Base-by-base conservation (phyloP, 2,329 filamentous ascomycete species). In the Penicillium sp. region DNA sequence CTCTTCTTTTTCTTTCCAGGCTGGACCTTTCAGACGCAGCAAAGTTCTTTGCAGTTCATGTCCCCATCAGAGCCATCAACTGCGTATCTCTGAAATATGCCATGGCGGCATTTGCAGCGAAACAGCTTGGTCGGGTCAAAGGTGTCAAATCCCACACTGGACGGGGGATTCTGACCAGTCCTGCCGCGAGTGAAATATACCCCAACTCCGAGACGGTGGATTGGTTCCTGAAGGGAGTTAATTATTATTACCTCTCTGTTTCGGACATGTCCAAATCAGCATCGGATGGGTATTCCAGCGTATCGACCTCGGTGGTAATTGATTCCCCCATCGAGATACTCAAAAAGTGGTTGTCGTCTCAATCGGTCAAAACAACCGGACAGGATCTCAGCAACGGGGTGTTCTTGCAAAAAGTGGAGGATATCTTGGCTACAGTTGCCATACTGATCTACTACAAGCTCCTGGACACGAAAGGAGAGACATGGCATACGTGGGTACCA, bases 361-460 rank as follows among this genome's bases (percentile, higher is more conserved):
- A 56, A 24, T 6, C 50, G 24, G 50, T 52, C 48, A 50, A 57
- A 27, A 34, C 44, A 9, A 39, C 43, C 4, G 50, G 52, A 29
- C 49, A 53, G 26, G 39, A 43, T 11, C 27, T 49, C 5, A 43
- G 48, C 26, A 47, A 53, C 9, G 46, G 47, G n/a, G 35, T 52
- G 48, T 51, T 69, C 33, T 58, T 70, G 33, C 72, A 72, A 42
- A 75, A 74, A 52, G 71, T 75, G 4, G 80, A 83, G 53, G 79
- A 84, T 39, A 67, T 83, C 6, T 68, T 84, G 7, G 79, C 80
- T 4, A 78, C 81, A 3, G 78, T 80, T 1, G 76, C 78, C 0
- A 81, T 85, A 1, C 67, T 85, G 1, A 83, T 79, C 48, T 74
- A 80, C 0, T 84, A 83, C 47, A 81, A 84, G 51, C 76, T 83